Base-by-base conservation (phyloP, 371 early-diverging fungal genomes). In the Apophysomyces variabilis region DNA sequence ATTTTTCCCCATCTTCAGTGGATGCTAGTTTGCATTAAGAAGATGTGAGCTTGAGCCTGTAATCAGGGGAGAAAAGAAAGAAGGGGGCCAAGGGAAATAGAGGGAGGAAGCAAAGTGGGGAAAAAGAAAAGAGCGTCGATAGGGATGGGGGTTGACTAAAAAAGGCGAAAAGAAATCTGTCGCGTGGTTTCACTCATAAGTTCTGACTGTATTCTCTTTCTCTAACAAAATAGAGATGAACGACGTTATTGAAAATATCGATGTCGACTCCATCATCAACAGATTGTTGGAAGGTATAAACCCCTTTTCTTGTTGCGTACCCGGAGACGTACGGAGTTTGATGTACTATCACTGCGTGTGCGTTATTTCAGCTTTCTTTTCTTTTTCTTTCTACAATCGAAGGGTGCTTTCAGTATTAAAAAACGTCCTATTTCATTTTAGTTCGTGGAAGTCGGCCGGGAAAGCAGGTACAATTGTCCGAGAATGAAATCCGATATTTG, bases 361-460 rank as follows among this genome's bases (percentile, higher is more conserved):
- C 57, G 38, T 39, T 32, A 16, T 57, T 57, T 37, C 26, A 38
- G 18, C 44, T 35, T 61, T 50, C 14, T 54, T 50, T 21, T 21
- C 14, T 11, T 65, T 46, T 37, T 9, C 26, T 14, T 8, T 32
- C 57, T 26, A 46, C 56, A 12, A 32, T 21, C 37, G 13, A 26
- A 65, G 9, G 21, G 21, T 9, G 54, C 57, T 41, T 35, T 14
- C 13, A 47, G 38, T 43, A 50, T 59, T 65, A 50, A 50, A 50
- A n/a, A 18, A 59, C 38, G 37, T 18, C 45, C 4, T 36, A 54
- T 18, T 56, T 64, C 58, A 45, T 50, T 61, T 43, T 82, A 93
- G 99, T 97, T 56, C 88, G 97, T 69, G 94, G 96, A 60, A 90
- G 93, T 68, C 91, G 98, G 61, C 95, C 97, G 57, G 96, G 98